A percentile compares a stretch with the other conserved stretches of the same genome.
Conservation (phyloP, 2,329 filamentous ascomycete genomes). For the Aspergillus jensenii region DNA sequence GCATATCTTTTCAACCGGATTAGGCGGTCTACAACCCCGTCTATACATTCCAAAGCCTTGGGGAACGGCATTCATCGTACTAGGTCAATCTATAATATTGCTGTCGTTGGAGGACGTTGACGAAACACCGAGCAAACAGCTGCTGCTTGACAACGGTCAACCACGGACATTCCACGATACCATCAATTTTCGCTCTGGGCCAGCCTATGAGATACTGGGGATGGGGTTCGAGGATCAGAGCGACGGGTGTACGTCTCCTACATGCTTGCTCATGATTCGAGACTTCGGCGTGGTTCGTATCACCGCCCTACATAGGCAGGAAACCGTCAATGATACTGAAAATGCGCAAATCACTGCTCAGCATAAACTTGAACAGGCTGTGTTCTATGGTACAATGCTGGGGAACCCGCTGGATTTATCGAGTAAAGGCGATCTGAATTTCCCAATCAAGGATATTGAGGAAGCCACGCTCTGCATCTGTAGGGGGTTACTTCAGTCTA, state of each 20-base stretch:
- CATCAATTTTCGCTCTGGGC: conserved; percentile 67
- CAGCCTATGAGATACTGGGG: conserved; percentile 51
- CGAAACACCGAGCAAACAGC: conserved; percentile 73
- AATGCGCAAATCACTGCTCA: conserved; percentile 68
- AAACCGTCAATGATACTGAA: conserved; percentile 50
- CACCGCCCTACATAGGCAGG: conserved; percentile 37
- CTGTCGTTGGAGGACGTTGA: conserved; percentile 68
- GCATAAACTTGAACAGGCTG: conserved; percentile 88
- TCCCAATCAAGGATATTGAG: conserved; percentile 69
- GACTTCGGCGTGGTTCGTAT: conserved; percentile 60
- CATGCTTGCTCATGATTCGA: conserved; percentile 56
- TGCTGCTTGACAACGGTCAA: conserved; percentile 66
- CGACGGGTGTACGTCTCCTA: conserved; percentile 39
- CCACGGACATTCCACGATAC: conserved; percentile 78
- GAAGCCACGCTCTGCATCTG: conserved; percentile 77
- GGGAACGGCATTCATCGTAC: conserved; percentile 77
- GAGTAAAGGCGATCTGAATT: conserved; percentile 64
- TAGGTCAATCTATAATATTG: conserved; percentile 75
- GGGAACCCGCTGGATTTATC: conserved; percentile 88
- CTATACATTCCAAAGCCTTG: conserved; percentile 76
- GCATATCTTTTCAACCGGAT: conserved; percentile 16
- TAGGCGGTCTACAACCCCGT: conserved; percentile 53
- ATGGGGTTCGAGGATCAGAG: conserved; percentile 47
- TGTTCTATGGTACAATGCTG: conserved; percentile 82
- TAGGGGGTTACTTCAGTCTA: conserved; percentile 75